Base-by-base conservation (phyloP, 139 green algal species). In the Zygnema cylindricum region DNA sequence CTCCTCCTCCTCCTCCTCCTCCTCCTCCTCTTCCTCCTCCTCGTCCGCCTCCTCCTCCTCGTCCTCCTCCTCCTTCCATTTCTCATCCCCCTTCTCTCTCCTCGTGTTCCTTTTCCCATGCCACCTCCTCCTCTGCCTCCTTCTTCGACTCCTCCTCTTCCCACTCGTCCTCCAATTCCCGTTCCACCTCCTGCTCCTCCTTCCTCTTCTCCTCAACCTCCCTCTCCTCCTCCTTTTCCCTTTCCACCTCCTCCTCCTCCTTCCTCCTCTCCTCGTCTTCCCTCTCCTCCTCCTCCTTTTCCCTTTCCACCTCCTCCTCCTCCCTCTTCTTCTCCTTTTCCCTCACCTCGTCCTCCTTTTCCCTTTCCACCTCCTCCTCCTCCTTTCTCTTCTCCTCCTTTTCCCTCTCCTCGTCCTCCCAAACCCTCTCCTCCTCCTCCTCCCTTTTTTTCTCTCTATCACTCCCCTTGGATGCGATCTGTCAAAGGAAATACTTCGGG, bases 361-460 rank as follows among this genome's bases (percentile, higher is more conserved):
- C 40, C 11, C 40, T 43, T 16, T 57, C 40, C 11, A 7, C 16
- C 40, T 79, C 16, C 11, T 11, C 40, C 40, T 49, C 39, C 11
- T 16, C 40, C 40, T 79, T 79, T 49, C 71, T 79, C 40, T 79
- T 16, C 40, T 79, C 71, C 40, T 11, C 71, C 11, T 79, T 3
- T 79, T 79, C 11, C 71, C 71, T 16, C 71, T 16, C 7, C 11
- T n/a, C n/a, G n/a, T n/a, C n/a, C n/a, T n/a, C n/a, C n/a, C n/a
- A n/a, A n/a, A n/a, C n/a, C n/a, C n/a, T n/a, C n/a, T n/a, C n/a
- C n/a, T n/a, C n/a, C n/a, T n/a, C n/a, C n/a, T n/a, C n/a, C n/a
- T n/a, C n/a, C n/a, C n/a, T n/a, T n/a, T n/a, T n/a, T n/a, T n/a
- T n/a, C n/a, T n/a, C n/a, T n/a, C n/a, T n/a, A n/a, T n/a, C n/a